Evolutionary conservation across 2,329 filamentous ascomycete species (phyloP).

Genomic region (Aspergillus viridinutans): DNA sequence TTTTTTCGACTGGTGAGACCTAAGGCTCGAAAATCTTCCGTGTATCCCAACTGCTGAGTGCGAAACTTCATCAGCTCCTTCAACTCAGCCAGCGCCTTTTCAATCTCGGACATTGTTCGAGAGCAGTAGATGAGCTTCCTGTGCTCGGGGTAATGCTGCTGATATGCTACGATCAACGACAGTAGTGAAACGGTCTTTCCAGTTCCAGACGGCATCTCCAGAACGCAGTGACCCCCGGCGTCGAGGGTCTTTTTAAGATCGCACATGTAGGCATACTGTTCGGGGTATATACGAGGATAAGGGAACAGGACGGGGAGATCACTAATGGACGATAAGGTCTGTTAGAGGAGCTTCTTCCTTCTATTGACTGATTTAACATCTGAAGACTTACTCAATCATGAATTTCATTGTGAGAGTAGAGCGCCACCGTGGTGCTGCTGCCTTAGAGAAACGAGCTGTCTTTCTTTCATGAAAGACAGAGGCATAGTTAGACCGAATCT

Average conservation of each 20-base stretch:
- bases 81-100: constrained; percentile 90
- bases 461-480: neutral
- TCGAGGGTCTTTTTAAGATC: constrained; percentile 87
- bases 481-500: constrained; percentile 14
- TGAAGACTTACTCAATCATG: constrained; percentile 61
- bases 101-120: constrained; percentile 99
- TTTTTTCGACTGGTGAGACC: constrained; percentile 97
- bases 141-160: constrained; percentile 87
- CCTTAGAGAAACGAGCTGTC: constrained; percentile 9
- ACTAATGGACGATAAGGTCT: constrained; percentile 32
- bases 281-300: constrained; percentile 70
- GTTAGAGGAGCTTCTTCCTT: constrained; percentile 6
- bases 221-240: constrained; percentile 86
- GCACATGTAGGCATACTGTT: constrained; percentile 77
- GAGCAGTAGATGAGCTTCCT: constrained; percentile 98
- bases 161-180: constrained; percentile 93
- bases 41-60: constrained; percentile 77
- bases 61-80: constrained; percentile 95
- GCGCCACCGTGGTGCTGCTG: constrained; percentile 15
- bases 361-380: neutral
- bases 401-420: constrained; percentile 63
- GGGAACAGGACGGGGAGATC: constrained; percentile 68
- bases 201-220: constrained; percentile 98
- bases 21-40: constrained; percentile 88
- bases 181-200: constrained; percentile 95